Percentiles rank a stretch among this genome's conserved stretches.
These are phyloP conservation scores for Ajuga chamaepitys DNA, from an alignment of 257 asterid genomes.

Conservation along the genomic window DNA sequence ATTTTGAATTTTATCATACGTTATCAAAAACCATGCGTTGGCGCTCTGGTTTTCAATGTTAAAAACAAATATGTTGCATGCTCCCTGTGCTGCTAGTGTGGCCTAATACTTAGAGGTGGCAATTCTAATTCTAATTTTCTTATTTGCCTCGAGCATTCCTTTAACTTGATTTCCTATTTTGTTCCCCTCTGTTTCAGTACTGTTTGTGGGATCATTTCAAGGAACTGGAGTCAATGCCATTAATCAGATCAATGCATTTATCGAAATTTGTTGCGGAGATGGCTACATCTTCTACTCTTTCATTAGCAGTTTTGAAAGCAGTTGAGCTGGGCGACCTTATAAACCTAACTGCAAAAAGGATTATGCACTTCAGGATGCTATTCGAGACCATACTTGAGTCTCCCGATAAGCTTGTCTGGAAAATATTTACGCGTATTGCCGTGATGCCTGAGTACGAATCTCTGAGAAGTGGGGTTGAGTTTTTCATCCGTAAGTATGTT, in stretches of 20 bases:
- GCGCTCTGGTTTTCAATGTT: not conserved
- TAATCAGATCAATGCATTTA: constrained; percentile 81
- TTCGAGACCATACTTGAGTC: constrained; percentile 66
- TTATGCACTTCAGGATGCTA: constrained; percentile 86
- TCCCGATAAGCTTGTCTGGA: constrained; percentile 70
- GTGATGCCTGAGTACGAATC: constrained; percentile 58
- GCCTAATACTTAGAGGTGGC: too few relatives aligned
- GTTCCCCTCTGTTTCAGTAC: constrained; percentile 36
- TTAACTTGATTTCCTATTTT: not conserved
- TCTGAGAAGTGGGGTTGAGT: constrained; percentile 61
- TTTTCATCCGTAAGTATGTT: constrained; percentile 63
- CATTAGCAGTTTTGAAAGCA: constrained; percentile 67
- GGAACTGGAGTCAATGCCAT: constrained; percentile 73
- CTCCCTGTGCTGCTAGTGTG: not conserved
- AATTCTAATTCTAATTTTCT: too few relatives aligned
- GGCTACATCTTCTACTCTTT: constrained; percentile 63
- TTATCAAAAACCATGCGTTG: not conserved
- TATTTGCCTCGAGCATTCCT: not conserved
- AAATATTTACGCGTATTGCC: constrained; percentile 76
- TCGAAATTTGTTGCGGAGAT: constrained; percentile 75
- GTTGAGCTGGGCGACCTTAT: constrained; percentile 52
- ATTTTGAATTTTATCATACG: not conserved
- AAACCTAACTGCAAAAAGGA: constrained; percentile 53
- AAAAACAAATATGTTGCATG: not conserved
- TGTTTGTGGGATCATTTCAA: constrained; percentile 96